A percentile compares a stretch with the other conserved stretches of the same genome.
phyloP scores from a whole-genome alignment of 805 yeast genomes.

The Yarrowia osloensis region DNA sequence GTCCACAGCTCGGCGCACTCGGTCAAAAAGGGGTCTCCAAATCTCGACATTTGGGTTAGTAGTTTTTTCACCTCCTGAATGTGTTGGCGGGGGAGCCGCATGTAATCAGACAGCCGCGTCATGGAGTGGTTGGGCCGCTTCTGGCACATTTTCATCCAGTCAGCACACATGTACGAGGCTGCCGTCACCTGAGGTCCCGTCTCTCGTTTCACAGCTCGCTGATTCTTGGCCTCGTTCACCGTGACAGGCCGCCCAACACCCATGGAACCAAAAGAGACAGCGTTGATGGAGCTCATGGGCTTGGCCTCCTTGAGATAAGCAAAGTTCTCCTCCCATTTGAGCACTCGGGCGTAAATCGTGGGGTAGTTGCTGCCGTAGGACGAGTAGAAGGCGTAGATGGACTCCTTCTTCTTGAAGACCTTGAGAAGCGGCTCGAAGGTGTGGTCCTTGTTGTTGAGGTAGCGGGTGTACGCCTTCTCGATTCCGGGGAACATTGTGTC shows the following conservation, averaged over 20 bases:
- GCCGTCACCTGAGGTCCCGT: neutral
- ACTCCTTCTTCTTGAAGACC: conserved; percentile 12
- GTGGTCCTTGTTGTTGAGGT: neutral
- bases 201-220: neutral
- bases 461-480: conserved; percentile 2
- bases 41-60: conserved; percentile 11
- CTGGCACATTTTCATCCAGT: conserved; percentile 5
- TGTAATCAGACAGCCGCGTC: neutral
- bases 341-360: neutral
- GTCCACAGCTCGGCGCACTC: conserved; percentile 4
- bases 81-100: conserved; percentile 2
- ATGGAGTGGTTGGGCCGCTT: neutral
- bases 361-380: neutral
- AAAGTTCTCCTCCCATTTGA: conserved; percentile 19
- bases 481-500: conserved; percentile 7
- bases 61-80: neutral
- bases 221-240: conserved; percentile 3
- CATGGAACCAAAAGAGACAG: conserved; percentile 10
- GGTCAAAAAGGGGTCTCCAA: conserved; percentile 9
- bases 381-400: neutral
- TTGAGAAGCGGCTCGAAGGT: conserved; percentile 1
- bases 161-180: conserved; percentile 10
- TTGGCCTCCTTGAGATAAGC: conserved; percentile 7
- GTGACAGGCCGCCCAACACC: conserved; percentile 13
- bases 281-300: conserved; percentile 7